Conservation (phyloP, 2,329 filamentous ascomycete genomes). For the Thelonectria blattea region DNA sequence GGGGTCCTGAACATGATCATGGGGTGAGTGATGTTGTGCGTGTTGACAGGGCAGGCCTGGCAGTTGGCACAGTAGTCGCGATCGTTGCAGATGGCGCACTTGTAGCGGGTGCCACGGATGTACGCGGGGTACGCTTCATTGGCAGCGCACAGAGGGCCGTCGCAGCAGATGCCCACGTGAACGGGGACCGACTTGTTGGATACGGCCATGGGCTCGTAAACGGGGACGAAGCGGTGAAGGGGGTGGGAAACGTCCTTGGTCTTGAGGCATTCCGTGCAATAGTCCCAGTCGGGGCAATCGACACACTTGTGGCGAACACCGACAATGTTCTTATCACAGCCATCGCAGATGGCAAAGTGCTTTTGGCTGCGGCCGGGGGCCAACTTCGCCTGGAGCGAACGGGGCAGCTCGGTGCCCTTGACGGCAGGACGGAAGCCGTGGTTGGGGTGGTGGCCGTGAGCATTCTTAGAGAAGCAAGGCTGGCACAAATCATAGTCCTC, state of each 20-base stretch:
- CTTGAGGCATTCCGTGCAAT: conserved; percentile 77
- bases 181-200: conserved; percentile 42
- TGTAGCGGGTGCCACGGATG: conserved; percentile 89
- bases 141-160: conserved; percentile 83
- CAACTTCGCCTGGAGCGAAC: conserved; percentile 70
- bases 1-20: conserved; percentile 97
- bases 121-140: conserved; percentile 64
- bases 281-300: conserved; percentile 97
- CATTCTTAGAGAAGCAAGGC: conserved; percentile 74
- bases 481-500: conserved; percentile 94
- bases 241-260: conserved; percentile 74
- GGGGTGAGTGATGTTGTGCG: conserved; percentile 94
- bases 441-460: conserved; percentile 89
- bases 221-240: conserved; percentile 84
- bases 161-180: conserved; percentile 90
- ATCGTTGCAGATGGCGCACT: conserved; percentile 95
- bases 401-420: conserved; percentile 65
- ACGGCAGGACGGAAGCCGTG: conserved; percentile 79
- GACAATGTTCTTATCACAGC: conserved; percentile 85
- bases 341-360: conserved; percentile 93
- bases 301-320: conserved; percentile 97
- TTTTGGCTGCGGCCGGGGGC: conserved; percentile 78
- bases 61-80: conserved; percentile 94
- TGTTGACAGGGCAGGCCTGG: conserved; percentile 83
- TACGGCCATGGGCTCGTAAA: conserved; percentile 73